Evolutionary conservation across 352 stramenopile genomes (phyloP).

Genomic region (Phytophthora fragariaefolia): DNA sequence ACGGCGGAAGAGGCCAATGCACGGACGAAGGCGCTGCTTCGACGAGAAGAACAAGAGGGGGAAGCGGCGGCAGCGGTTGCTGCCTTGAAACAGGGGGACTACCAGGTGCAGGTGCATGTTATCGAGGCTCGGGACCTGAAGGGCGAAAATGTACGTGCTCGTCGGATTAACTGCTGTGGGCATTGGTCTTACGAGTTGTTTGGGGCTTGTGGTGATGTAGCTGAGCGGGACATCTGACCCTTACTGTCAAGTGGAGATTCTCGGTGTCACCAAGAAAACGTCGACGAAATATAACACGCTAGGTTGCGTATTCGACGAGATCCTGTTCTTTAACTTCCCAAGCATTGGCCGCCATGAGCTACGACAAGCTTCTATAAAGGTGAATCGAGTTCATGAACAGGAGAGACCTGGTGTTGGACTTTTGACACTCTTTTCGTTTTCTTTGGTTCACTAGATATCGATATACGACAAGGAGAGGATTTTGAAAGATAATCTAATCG

Average conservation of each 20-base stretch:
- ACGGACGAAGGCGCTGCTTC: constrained; percentile 30
- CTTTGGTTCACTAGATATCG: constrained; percentile 47
- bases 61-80: constrained; percentile 55
- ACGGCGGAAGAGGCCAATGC: constrained; percentile 67
- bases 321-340: constrained; percentile 90
- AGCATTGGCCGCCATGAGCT: constrained; percentile 83
- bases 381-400: too few relatives aligned
- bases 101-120: constrained; percentile 86
- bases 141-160: constrained; percentile 80
- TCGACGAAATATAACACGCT: constrained; percentile 84
- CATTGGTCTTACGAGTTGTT: too few relatives aligned
- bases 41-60: constrained; percentile 60
- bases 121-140: constrained; percentile 91
- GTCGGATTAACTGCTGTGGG: too few relatives aligned
- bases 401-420: too few relatives aligned
- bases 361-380: constrained; percentile 72
- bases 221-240: constrained; percentile 90
- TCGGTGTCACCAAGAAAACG: constrained; percentile 76
- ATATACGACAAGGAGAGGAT: constrained; percentile 80
- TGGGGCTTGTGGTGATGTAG: constrained; percentile 34
- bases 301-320: constrained; percentile 91
- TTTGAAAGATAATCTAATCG: constrained; percentile 84
- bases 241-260: constrained; percentile 84
- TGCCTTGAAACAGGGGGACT: constrained; percentile 77
- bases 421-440: neutral